A percentile compares a stretch with the other conserved stretches of the same genome.
phyloP scores from a whole-genome alignment of 1,139 yeast genomes.

The Meyerozyma sp. region DNA sequence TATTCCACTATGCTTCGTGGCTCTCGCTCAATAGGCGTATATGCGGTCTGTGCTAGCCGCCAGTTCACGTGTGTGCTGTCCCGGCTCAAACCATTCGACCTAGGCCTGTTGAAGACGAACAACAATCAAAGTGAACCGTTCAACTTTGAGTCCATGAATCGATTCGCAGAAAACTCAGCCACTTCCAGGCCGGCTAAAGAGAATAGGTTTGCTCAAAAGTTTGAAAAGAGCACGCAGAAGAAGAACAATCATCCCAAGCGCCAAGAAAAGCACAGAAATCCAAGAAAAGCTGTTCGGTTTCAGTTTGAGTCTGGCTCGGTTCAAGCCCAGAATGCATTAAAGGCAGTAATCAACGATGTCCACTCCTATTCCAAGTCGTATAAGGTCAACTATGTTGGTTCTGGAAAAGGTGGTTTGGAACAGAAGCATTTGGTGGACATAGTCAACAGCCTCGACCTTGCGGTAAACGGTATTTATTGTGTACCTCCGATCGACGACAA shows the following conservation, averaged over 20 bases:
- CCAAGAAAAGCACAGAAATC: slow-evolving; percentile 3
- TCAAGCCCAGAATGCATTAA: slow-evolving; percentile 25
- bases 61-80: neutral
- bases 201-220: slow-evolving; percentile 1
- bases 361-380: slow-evolving; percentile 16
- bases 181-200: neutral
- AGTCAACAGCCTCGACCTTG: slow-evolving; percentile 26
- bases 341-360: slow-evolving; percentile 24
- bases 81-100: neutral
- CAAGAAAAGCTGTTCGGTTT: slow-evolving; percentile 9
- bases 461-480: slow-evolving; percentile 24
- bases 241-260: neutral
- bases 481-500: slow-evolving; percentile 17
- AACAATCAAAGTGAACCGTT: neutral
- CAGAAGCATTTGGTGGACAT: slow-evolving; percentile 23
- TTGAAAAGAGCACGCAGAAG: neutral
- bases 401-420: slow-evolving; percentile 17
- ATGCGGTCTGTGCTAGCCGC: neutral
- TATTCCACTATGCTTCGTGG: neutral
- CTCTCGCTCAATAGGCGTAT: neutral
- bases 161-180: neutral
- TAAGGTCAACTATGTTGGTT: slow-evolving; percentile 24
- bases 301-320: slow-evolving; percentile 16
- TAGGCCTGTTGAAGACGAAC: neutral
- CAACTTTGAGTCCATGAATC: neutral